phyloP scores from a whole-genome alignment of 2,329 filamentous ascomycete genomes.

The Elsinoe arachidis region DNA sequence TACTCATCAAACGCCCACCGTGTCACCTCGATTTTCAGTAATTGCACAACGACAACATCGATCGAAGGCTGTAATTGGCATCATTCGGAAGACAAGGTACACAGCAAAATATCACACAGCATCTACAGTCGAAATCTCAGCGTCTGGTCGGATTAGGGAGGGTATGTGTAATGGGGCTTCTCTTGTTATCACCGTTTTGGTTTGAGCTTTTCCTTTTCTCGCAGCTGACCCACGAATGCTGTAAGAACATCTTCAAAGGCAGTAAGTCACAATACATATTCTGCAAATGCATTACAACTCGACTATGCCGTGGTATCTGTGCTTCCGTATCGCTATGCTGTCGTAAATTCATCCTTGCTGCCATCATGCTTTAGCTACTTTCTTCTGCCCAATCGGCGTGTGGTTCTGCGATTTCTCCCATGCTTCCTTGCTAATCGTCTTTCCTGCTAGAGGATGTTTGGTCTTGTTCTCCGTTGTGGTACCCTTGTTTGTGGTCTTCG shows the following conservation, averaged over 20 bases:
- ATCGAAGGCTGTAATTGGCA: too few relatives aligned
- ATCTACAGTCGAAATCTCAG: too few relatives aligned
- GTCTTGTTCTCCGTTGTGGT: neutral
- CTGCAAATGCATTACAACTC: neutral
- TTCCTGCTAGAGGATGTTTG: slow-evolving; percentile 11
- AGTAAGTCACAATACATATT: too few relatives aligned
- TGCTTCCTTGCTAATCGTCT: slow-evolving; percentile 8
- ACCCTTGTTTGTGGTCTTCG: neutral
- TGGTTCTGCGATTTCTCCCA: slow-evolving; percentile 13
- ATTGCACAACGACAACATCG: neutral
- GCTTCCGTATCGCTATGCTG: slow-evolving; percentile 9
- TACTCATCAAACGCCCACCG: neutral
- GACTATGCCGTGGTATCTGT: neutral
- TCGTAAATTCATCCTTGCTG: neutral
- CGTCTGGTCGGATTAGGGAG: too few relatives aligned
- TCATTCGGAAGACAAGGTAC: too few relatives aligned
- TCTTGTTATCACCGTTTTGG: too few relatives aligned
- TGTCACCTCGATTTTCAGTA: neutral
- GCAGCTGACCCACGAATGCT: too few relatives aligned
- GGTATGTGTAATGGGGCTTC: too few relatives aligned
- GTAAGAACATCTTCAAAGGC: too few relatives aligned
- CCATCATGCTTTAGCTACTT: neutral
- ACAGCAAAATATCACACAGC: too few relatives aligned
- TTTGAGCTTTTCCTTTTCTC: too few relatives aligned
- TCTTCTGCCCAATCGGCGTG: slow-evolving; percentile 10